These are phyloP conservation scores for Postia placenta DNA, from an alignment of 768 basidiomycete species.

Conservation along the genomic window DNA sequence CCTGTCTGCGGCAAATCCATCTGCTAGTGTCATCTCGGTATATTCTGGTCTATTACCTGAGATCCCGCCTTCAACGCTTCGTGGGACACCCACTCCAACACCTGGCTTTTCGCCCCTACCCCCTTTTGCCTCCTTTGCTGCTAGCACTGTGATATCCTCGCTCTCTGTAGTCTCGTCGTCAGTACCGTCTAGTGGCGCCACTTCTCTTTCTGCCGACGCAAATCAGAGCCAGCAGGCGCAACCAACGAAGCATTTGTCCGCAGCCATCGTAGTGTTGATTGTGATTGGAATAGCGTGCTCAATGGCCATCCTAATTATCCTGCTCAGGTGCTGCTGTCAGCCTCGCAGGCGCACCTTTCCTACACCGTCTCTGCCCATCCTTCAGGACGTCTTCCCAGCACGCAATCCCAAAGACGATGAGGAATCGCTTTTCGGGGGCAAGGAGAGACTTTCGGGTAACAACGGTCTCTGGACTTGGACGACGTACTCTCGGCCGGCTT, in stretches of 20 bases:
- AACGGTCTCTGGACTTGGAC: constrained; percentile 45
- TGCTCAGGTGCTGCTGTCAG: constrained; percentile 41
- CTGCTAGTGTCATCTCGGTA: constrained; percentile 2
- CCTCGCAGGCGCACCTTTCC: constrained; percentile 50
- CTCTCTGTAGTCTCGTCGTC: neutral
- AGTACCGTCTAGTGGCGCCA: neutral
- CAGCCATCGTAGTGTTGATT: constrained; percentile 45
- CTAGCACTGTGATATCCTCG: neutral
- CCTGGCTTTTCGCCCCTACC: constrained; percentile 18
- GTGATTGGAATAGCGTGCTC: constrained; percentile 46
- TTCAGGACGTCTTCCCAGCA: constrained; percentile 49
- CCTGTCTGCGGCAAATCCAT: constrained; percentile 6
- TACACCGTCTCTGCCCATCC: constrained; percentile 70
- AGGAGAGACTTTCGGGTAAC: constrained; percentile 47
- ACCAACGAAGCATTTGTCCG: constrained; percentile 33
- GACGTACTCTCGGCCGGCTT: constrained; percentile 24
- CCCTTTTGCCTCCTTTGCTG: constrained; percentile 10
- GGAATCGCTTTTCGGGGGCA: constrained; percentile 74
- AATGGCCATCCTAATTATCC: constrained; percentile 41
- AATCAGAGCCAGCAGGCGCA: constrained; percentile 3
- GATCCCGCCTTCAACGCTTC: constrained; percentile 8
- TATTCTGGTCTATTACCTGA: constrained; percentile 23
- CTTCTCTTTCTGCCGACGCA: constrained; percentile 10
- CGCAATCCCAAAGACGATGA: constrained; percentile 40
- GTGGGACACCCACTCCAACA: constrained; percentile 5